Base-by-base conservation (phyloP, 768 basidiomycete species). In the Xanthoconium purpureum region DNA sequence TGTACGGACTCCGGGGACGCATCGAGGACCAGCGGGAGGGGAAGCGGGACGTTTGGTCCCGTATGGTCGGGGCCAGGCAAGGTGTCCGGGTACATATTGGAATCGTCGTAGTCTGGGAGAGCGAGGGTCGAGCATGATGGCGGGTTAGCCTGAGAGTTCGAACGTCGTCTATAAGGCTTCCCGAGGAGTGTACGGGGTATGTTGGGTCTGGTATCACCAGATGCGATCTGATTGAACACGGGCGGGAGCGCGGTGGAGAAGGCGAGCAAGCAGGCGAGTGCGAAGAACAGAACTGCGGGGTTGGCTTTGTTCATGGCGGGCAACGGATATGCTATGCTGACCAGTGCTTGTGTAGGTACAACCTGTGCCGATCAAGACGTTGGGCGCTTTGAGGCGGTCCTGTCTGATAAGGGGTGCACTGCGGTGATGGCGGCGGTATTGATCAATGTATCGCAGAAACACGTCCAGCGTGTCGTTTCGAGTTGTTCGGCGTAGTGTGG, bases 131-230 rank as follows among this genome's bases (percentile, higher is more conserved):
- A 33, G 36, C n/a, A 20, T 4, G 49, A 18, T 18, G 13, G 48
- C 9, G 44, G 12, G 49, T 39, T 24, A n/a, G 13, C 24, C 38
- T 50, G 45, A 11, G 18, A 10, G 17, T 36, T 30, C 37, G 39
- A 17, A 20, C 43, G 36, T 43, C 50, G 53, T 28, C 58, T 47
- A 35, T 60, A 65, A 12, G 56, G 33, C 36, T 42, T 55, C 11
- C 63, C 63, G 8, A 60, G 61, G 35, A 66, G 52, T 17, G 58
- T 60, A 18, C 53, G 55, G 6, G 65, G 58, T 12, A 30, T 53
- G 33, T 51, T 50, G 24, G 57, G n/a, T 17, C 44, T 29, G 15
- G 30, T 33, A 17, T n/a, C 29, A 6, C 49, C 3, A 9, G 39
- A 44, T 20, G 20, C 8, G n/a, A 37, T 33, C 38, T 32, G 53